Evolutionary conservation across 768 basidiomycete genomes (phyloP).

Genomic region (Hydnomerulius pinastri): DNA sequence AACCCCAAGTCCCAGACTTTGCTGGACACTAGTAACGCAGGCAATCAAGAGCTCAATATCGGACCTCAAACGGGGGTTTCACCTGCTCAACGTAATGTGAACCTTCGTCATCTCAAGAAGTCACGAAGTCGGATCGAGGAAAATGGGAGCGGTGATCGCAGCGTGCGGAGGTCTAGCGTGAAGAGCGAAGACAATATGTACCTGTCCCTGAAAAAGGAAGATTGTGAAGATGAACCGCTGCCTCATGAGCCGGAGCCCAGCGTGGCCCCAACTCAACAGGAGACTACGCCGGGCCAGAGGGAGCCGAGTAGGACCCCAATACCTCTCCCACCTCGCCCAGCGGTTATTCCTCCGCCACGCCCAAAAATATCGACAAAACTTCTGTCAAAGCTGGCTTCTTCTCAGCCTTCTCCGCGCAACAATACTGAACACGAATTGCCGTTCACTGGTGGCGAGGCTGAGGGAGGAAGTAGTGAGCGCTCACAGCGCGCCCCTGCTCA

Average conservation of each 20-base stretch:
- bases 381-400: not conserved
- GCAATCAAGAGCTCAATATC: constrained; percentile 21
- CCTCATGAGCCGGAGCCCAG: not conserved
- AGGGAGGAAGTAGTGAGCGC: not conserved
- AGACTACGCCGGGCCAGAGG: not conserved
- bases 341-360: constrained; percentile 28
- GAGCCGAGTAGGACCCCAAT: not conserved
- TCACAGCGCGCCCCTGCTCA: not conserved
- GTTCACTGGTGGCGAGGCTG: not conserved
- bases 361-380: constrained; percentile 15
- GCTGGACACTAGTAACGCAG: constrained; percentile 8
- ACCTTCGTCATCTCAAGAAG: constrained; percentile 33
- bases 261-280: not conserved
- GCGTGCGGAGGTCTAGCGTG: constrained; percentile 17
- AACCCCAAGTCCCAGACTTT: constrained; percentile 27
- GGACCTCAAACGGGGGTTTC: constrained; percentile 22
- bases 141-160: constrained; percentile 30
- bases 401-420: constrained; percentile 2
- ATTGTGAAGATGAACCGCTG: constrained; percentile 5
- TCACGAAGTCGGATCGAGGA: constrained; percentile 27
- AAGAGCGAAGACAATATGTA: constrained; percentile 21
- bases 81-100: constrained; percentile 27
- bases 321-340: constrained; percentile 17
- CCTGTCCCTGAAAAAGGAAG: constrained; percentile 17
- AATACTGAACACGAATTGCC: not conserved